Evolutionary conservation across 2,329 filamentous ascomycete species (phyloP), one percentile per base, ranked within the genome.

Genomic region (Colletotrichum sp.): DNA sequence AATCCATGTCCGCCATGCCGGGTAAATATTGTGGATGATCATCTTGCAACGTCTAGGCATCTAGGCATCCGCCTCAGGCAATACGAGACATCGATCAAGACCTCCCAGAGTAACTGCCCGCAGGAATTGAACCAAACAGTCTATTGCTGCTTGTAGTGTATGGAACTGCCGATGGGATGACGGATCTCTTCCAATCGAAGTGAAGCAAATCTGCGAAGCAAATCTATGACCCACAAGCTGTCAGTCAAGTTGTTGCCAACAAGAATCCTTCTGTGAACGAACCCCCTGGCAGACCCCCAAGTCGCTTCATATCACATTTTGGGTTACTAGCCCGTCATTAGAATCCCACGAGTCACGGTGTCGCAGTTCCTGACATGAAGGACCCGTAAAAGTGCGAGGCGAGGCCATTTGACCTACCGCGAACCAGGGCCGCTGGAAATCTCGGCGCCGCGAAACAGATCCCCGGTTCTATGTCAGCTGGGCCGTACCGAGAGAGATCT

Each of bases 261-360:
- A 22, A 12, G 22, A 64, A 11, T 39, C 4, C 34, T 27, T 69
- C 8, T 19, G 8, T 29, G n/a, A 55, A 39, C 30, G 12, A 52
- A 2, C 49, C 66, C 44, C 66, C 49, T 67, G 13, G 39, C 16
- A 32, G 39, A 44, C n/a, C 62, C 22, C 25, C 55, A 59, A 27
- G 44, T 61, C 32, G 30, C 25, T 15, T 63, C 57, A 64, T 12
- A 34, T 55, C 39, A 34, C 27, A 67, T 34, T 29, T 55, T 19
- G 36, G 44, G 27, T 6, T 30, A 34, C 27, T 22, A 22, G 27
- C 22, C 27, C 64, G 64, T 39, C 29, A 13, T 55, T 44, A n/a
- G 55, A 29, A 44, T 57, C 5, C 11, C 59, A 32, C 72, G 67
- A 74, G 67, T 66, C 72, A 71, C 49, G 27, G 19, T 29, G 12